Conservation (phyloP, 2,329 filamentous ascomycete species). For the Dactylonectria estremocensis region DNA sequence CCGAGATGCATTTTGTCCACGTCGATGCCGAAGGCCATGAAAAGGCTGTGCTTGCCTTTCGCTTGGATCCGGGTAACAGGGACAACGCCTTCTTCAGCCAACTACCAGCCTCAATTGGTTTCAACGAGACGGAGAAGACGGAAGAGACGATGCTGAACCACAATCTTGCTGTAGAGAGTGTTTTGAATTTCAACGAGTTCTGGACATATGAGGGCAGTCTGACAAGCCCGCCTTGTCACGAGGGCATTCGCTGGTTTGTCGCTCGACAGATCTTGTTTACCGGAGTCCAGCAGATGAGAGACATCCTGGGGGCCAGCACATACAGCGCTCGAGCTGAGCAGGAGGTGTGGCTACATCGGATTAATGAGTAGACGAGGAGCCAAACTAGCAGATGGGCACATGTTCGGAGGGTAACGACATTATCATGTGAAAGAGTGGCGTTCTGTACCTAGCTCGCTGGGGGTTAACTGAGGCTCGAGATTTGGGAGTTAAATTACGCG, state of each 20-base stretch:
- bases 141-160: constrained; percentile 27
- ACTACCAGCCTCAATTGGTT: constrained; percentile 32
- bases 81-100: constrained; percentile 26
- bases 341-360: constrained; percentile 38
- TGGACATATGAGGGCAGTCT: constrained; percentile 42
- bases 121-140: constrained; percentile 28
- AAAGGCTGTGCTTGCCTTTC: constrained; percentile 36
- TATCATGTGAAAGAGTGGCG: neutral
- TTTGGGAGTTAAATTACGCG: neutral
- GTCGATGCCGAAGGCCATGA: constrained; percentile 33
- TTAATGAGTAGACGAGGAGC: constrained; percentile 28
- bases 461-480: too few relatives aligned
- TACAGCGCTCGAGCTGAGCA: constrained; percentile 39
- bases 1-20: constrained; percentile 40
- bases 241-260: constrained; percentile 39
- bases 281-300: constrained; percentile 38
- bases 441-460: neutral
- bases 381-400: neutral
- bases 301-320: constrained; percentile 37
- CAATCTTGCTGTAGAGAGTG: constrained; percentile 30
- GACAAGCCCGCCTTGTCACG: constrained; percentile 38
- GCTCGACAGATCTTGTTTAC: constrained; percentile 39
- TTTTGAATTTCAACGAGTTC: constrained; percentile 37
- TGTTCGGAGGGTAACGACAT: neutral
- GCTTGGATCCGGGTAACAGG: constrained; percentile 36